phyloP scores from a whole-genome alignment of 345 rosid genomes.

The Sonneratia alba region DNA sequence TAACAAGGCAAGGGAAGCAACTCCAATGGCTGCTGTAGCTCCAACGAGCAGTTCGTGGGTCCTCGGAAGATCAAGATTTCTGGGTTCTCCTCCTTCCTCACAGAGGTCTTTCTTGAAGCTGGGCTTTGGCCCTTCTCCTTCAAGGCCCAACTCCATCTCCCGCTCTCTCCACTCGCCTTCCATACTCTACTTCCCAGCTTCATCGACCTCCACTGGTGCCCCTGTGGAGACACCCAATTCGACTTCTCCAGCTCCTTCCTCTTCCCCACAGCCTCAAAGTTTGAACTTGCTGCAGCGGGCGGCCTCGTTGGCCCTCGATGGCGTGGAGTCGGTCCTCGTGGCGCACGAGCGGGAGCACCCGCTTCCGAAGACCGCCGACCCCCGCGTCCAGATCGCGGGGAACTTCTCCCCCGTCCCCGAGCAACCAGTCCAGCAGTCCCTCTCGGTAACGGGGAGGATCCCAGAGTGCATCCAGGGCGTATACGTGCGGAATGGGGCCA shows the following conservation, averaged over 20 bases:
- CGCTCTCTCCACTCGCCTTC: constrained; percentile 47
- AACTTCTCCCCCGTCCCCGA: constrained; percentile 90
- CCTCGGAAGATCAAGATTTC: background rate
- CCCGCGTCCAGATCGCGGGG: constrained; percentile 69
- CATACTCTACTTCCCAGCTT: constrained; percentile 41
- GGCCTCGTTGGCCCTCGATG: constrained; percentile 51
- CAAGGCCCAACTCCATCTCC: constrained; percentile 11
- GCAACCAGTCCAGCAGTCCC: constrained; percentile 34
- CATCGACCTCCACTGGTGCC: constrained; percentile 19
- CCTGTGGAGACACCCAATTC: constrained; percentile 18
- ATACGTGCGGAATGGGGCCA: constrained; percentile 88
- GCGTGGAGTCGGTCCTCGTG: constrained; percentile 54
- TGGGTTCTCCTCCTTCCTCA: background rate
- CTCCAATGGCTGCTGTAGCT: background rate
- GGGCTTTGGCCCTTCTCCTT: constrained; percentile 5
- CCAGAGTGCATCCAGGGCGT: constrained; percentile 78
- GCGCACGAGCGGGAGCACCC: constrained; percentile 50
- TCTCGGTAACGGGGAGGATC: constrained; percentile 53
- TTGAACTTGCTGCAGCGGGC: constrained; percentile 66
- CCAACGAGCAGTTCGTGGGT: background rate
- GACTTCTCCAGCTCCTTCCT: background rate
- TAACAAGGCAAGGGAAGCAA: background rate
- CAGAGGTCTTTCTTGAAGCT: background rate
- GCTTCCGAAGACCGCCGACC: constrained; percentile 82
- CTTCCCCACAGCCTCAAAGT: constrained; percentile 8